Percentiles rank a stretch among this genome's conserved stretches.
Conservation (phyloP, 108 stramenopile species). For the Cyclotella kingstonii region DNA sequence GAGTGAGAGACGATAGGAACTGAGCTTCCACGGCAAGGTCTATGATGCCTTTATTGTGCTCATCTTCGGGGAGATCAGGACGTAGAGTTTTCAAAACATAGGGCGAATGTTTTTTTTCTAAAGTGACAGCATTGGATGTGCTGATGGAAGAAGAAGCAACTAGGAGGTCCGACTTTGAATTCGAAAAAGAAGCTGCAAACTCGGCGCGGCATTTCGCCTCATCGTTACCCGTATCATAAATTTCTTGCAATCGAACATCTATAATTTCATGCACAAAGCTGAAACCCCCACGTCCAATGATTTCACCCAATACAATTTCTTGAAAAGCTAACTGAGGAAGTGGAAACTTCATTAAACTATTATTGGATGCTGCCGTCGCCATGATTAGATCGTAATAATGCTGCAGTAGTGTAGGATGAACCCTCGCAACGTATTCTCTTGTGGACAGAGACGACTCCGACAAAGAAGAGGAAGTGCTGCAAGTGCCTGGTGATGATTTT, state of each 20-base stretch:
- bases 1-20: slow-evolving; percentile 58
- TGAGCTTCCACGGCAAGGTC: slow-evolving; percentile 88
- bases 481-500: slow-evolving; percentile 1
- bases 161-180: background rate
- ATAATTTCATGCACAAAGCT: slow-evolving; percentile 66
- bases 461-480: slow-evolving; percentile 5
- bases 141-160: background rate
- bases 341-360: background rate
- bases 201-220: slow-evolving; percentile 45
- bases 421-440: slow-evolving; percentile 8
- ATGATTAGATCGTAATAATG: slow-evolving; percentile 34
- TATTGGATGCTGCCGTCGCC: background rate
- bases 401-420: slow-evolving; percentile 23
- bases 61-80: slow-evolving; percentile 76
- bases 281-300: slow-evolving; percentile 79
- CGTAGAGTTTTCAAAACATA: slow-evolving; percentile 82
- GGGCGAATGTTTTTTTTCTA: background rate
- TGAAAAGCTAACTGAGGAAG: slow-evolving; percentile 38
- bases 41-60: slow-evolving; percentile 79
- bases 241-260: slow-evolving; percentile 60
- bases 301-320: slow-evolving; percentile 65
- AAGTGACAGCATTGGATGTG: background rate
- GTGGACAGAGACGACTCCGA: slow-evolving; percentile 2
- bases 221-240: slow-evolving; percentile 65
- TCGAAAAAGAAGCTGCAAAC: slow-evolving; percentile 60